Percentiles rank a stretch among this genome's conserved stretches.
phyloP scores from a whole-genome alignment of 768 basidiomycete genomes.

The Hydnomerulius pinastri region DNA sequence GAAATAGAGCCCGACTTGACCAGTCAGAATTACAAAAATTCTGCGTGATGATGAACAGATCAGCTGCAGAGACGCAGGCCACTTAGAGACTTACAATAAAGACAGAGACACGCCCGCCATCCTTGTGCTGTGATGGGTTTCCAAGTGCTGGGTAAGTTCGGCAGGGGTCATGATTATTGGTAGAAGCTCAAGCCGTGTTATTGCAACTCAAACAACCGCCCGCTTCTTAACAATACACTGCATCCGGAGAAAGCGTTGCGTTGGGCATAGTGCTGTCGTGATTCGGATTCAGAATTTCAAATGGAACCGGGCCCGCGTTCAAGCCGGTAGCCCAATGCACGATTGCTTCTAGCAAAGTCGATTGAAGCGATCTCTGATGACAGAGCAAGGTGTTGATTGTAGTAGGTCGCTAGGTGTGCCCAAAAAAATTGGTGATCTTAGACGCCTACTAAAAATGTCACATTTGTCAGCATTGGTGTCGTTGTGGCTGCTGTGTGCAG shows the following conservation, averaged over 20 bases:
- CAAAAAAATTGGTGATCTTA: background rate
- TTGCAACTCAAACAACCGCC: too few species aligned
- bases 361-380: too few species aligned
- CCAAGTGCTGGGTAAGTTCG: constrained; percentile 5
- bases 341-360: too few species aligned
- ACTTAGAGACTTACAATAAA: constrained; percentile 7
- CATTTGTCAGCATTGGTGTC: background rate
- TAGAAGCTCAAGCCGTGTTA: background rate
- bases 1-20: constrained; percentile 26
- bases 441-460: background rate
- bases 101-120: constrained; percentile 13
- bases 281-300: too few species aligned
- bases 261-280: too few species aligned
- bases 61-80: background rate
- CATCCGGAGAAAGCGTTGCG: too few species aligned
- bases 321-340: too few species aligned
- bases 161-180: constrained; percentile 6
- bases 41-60: constrained; percentile 2
- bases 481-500: too few species aligned
- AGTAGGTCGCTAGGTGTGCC: too few species aligned
- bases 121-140: constrained; percentile 8
- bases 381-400: too few species aligned
- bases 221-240: too few species aligned
- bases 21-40: constrained; percentile 21
- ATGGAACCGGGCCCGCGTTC: too few species aligned